Base-by-base conservation (phyloP, 2,329 filamentous ascomycete species). In the Coniochaeta sp. region DNA sequence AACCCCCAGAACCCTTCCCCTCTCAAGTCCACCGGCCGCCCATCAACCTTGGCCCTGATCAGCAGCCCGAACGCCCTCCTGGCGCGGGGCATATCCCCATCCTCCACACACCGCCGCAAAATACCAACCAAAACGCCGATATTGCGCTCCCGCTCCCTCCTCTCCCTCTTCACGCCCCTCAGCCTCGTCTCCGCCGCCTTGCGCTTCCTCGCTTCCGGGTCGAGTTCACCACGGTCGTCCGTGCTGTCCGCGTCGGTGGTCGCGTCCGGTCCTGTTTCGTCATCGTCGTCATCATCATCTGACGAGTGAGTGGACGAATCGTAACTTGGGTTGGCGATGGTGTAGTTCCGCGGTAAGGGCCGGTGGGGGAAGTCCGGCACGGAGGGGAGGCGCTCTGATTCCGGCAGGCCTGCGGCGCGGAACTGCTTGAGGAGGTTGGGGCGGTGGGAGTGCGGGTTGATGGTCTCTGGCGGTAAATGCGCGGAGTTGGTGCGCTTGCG, bases 1-100 rank as follows among this genome's bases (percentile, higher is more conserved):
- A 96, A 78, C 13, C 85, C 85, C 92, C 91, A 96, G 57, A 87
- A 78, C 31, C 82, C 79, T 60, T 85, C 77, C 18, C 74, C 74
- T 33, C 90, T 80, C 47, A 92, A 66, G 63, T 96, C 89, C 18
- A 91, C 73, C 6, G 71, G 70, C 48, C 68, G 66, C 3, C 82
- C 82, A 52, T 69, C 57, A 22, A 84, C 71, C 48, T 58, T 55
- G 5, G 69, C 67, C 77, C 79, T 79, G 46, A 91, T 65, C 28
- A 96, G 75, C 57, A 95, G 70, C 1, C 82, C 85, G 76, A 89
- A 92, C 0, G 88, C 87, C 54, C 87, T 77, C 48, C 81, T 81
- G 0, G 91, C 91, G 35, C 87, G 83, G 2, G 74, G 58, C 53
- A 90, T 85, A 60, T 95, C 86, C 28, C 83, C 81, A 55, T 82